A percentile compares a stretch with the other conserved stretches of the same genome.
phyloP scores from a whole-genome alignment of 768 basidiomycete genomes.

The Asterophora lycoperdoides region DNA sequence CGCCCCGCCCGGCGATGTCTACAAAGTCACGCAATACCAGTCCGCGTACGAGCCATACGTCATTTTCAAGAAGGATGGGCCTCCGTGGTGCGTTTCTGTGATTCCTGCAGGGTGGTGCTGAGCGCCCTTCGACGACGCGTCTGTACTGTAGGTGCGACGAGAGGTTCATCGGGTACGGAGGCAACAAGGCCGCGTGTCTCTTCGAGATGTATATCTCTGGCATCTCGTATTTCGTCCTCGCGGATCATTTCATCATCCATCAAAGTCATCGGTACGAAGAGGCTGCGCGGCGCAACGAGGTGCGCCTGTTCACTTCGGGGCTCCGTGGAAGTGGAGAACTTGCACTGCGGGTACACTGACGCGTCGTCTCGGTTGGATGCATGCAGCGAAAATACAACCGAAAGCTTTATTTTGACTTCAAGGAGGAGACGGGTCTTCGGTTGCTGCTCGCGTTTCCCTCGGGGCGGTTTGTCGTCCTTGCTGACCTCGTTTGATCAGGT shows the following conservation, averaged over 20 bases:
- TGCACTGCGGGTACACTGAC: no score
- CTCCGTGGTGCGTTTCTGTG: constrained; percentile 59
- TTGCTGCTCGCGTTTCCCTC: constrained; percentile 18
- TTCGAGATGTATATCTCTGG: constrained; percentile 90
- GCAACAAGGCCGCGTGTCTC: constrained; percentile 89
- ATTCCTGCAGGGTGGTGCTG: neutral
- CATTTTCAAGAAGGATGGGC: constrained; percentile 70
- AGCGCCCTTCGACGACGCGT: constrained; percentile 5
- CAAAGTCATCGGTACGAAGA: constrained; percentile 85
- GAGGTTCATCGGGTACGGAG: constrained; percentile 86
- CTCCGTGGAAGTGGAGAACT: neutral
- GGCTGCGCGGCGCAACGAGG: constrained; percentile 65
- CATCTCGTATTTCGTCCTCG: constrained; percentile 75
- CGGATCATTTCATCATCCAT: constrained; percentile 87
- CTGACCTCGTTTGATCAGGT: constrained; percentile 34
- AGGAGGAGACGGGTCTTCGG: constrained; percentile 72
- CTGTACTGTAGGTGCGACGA: constrained; percentile 73
- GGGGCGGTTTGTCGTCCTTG: neutral
- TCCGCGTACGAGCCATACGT: constrained; percentile 88
- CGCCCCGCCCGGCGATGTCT: constrained; percentile 60
- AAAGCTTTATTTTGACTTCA: constrained; percentile 73
- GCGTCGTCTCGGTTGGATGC: neutral
- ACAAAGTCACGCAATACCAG: constrained; percentile 74
- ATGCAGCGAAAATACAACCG: constrained; percentile 68
- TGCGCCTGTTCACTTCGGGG: constrained; percentile 21